These are phyloP conservation scores for Wolfiporia cocos DNA, from an alignment of 1,284 basidiomycete genomes.

Conservation along the genomic window DNA sequence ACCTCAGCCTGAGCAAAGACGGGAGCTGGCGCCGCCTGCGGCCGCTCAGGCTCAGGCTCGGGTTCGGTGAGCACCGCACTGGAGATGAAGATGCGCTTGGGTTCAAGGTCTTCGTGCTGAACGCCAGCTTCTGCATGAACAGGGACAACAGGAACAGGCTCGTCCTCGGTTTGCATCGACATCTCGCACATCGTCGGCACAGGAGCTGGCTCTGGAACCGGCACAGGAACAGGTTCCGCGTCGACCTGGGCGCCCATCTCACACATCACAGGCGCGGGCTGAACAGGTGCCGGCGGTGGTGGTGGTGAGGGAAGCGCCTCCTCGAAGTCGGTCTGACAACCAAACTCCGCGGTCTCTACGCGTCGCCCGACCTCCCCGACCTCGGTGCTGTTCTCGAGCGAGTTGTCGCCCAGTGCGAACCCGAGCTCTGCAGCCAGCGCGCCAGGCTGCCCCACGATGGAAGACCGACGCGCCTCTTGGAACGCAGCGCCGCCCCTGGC, in stretches of 20 bases:
- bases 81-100: constrained; percentile 27
- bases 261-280: constrained; percentile 23
- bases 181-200: constrained; percentile 33
- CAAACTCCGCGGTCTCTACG: constrained; percentile 54
- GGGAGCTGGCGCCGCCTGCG: constrained; percentile 4
- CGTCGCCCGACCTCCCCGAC: constrained; percentile 27
- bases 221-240: constrained; percentile 34
- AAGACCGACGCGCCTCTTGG: constrained; percentile 60
- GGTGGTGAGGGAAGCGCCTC: constrained; percentile 25
- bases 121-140: constrained; percentile 31
- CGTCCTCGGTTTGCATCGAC: constrained; percentile 47
- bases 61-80: constrained; percentile 32
- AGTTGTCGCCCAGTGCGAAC: constrained; percentile 35
- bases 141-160: constrained; percentile 12
- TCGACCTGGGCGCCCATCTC: constrained; percentile 43
- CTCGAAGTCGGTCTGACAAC: constrained; percentile 54
- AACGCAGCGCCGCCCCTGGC: constrained; percentile 57
- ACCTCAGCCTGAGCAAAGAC: constrained; percentile 30
- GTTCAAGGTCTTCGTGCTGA: constrained; percentile 31
- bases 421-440: constrained; percentile 62
- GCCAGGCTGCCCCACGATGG: constrained; percentile 62
- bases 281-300: constrained; percentile 19
- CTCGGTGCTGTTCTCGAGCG: constrained; percentile 31
- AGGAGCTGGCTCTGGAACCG: constrained; percentile 34
- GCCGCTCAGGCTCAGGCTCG: constrained; percentile 13